Base-by-base conservation (phyloP, 2,329 filamentous ascomycete genomes). In the Paracoccidioides lutzii region DNA sequence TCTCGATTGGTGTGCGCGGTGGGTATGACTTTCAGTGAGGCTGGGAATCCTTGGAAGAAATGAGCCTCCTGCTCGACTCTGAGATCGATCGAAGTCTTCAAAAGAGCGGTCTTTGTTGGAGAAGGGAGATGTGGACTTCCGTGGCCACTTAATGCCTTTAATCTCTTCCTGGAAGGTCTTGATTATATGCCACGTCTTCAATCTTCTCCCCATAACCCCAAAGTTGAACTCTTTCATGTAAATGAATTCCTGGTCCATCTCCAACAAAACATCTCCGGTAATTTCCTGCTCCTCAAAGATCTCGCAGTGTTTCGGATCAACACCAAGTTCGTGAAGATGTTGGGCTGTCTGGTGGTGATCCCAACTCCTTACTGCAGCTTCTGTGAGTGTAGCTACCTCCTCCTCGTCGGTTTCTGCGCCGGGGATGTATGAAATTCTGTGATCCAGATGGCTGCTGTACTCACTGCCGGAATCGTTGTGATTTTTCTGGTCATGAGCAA, bases 171-270 rank as follows among this genome's bases (percentile, higher is more conserved):
- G 91, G 60, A 97, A 78, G 3, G 82, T 77, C 71, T 95, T 95
- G 69, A 97, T 90, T 71, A 93, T 95, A 71, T 96, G 89, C 91
- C 91, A 97, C 2, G 90, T 95, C 70, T 94, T 94, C 59, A 97
- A 73, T 59, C 91, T 81, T 56, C 88, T 81, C 7, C 91, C 91
- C 62, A 97, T 90, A 3, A 90, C 88, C 15, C 91, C 91, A 61
- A 97, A 78, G 62, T 96, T 88, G 64, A 96, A 95, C 49, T 93
- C 90, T 67, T 95, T 95, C 75, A 97, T 85, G 68, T 96, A 95
- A 14, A 97, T 78, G 42, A 93, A 94, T 56, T 88, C 88, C 73
- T 96, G 91, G 64, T 96, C 90, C 88, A 97, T 95, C 54, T 88
- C 88, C 53, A 98, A 74, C 42, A 98, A 74, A 3, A 97, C 91